Evolutionary conservation across 2,329 filamentous ascomycete species (phyloP), one percentile per base, ranked within the genome.

Genomic region (Cladosporium sp.): DNA sequence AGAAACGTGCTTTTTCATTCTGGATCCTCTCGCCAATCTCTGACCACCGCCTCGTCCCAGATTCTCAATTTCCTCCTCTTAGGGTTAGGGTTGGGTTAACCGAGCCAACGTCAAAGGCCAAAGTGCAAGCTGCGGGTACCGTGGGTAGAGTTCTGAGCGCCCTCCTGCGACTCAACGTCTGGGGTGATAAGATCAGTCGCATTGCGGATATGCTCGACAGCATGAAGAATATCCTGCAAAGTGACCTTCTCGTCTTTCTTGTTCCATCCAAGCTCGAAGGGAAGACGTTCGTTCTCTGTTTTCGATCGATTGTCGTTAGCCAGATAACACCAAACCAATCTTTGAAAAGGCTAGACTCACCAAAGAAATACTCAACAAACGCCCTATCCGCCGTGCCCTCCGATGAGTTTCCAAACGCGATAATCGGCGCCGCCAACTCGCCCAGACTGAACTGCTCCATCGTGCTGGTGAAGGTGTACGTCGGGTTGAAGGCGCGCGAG

Each of bases 391-490:
- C 76, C 0, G 67, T 74, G 0, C 63, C 69, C 1, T 61, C 43
- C 0, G 62, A 51, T 3, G 70, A 61, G 56, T 78, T 70, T 1
- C 78, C 78, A 43, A 80, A 74, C 0, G 68, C 71, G 12, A 79
- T 64, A n/a, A 80, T 67, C 0, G 73, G 74, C 3, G 76, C 77
- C 3, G 72, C 68, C 0, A 77, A 58, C 64, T 80, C 78, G 4
- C 78, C 78, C 1, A 76, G 59, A 51, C 72, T 76, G 54, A 80
- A 80, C 7, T 63, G 51, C 52, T 76, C 70, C 0, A 64, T 71
- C 0, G 58, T 62, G 0, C 63, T 54, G 0, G 71, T 73, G 64
- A 80, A 75, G 0, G 59, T 70, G 58, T 77, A 80, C 0, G 66
- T 67, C 0, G 77, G 75, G 56, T 80, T 80, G 43, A 59, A 69